Percentiles rank a stretch among this genome's conserved stretches.
phyloP scores from a whole-genome alignment of 2,329 filamentous ascomycete genomes.

The Cladosporium velox region DNA sequence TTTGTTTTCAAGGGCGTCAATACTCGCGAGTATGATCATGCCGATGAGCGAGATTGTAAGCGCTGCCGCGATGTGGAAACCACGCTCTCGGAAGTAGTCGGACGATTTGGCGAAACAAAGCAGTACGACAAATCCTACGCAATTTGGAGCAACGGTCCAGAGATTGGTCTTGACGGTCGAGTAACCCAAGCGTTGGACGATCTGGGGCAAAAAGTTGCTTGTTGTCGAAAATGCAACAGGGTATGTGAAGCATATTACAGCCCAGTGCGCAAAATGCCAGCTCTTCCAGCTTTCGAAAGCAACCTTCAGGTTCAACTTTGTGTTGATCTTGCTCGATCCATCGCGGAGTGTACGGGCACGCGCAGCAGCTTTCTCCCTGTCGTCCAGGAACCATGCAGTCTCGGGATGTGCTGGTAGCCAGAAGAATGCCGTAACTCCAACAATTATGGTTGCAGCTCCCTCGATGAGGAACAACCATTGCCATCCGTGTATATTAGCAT shows the following conservation, averaged over 20 bases:
- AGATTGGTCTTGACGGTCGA: constrained; percentile 51
- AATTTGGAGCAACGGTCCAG: constrained; percentile 53
- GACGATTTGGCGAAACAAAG: constrained; percentile 48
- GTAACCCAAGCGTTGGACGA: constrained; percentile 49
- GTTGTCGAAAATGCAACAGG: constrained; percentile 50
- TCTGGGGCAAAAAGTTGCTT: constrained; percentile 52
- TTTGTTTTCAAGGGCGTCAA: constrained; percentile 46
- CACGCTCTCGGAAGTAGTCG: constrained; percentile 49
- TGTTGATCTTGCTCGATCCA: constrained; percentile 43
- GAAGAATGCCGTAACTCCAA: constrained; percentile 37
- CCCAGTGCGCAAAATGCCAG: constrained; percentile 49
- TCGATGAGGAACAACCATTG: constrained; percentile 50
- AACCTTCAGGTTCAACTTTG: constrained; percentile 43
- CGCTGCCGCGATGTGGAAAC: constrained; percentile 48
- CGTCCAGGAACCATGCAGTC: constrained; percentile 44
- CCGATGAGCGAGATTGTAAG: constrained; percentile 46
- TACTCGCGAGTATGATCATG: constrained; percentile 47
- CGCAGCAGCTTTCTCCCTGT: constrained; percentile 44
- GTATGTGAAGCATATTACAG: constrained; percentile 51
- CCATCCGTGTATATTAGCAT: constrained; percentile 50
- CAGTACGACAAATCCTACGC: constrained; percentile 50
- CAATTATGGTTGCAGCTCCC: constrained; percentile 41
- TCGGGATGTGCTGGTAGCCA: constrained; percentile 39
- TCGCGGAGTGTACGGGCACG: constrained; percentile 49
- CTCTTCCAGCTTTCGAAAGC: constrained; percentile 48